phyloP scores from a whole-genome alignment of 352 stramenopile species.

The Globisporangium echinulatum region DNA sequence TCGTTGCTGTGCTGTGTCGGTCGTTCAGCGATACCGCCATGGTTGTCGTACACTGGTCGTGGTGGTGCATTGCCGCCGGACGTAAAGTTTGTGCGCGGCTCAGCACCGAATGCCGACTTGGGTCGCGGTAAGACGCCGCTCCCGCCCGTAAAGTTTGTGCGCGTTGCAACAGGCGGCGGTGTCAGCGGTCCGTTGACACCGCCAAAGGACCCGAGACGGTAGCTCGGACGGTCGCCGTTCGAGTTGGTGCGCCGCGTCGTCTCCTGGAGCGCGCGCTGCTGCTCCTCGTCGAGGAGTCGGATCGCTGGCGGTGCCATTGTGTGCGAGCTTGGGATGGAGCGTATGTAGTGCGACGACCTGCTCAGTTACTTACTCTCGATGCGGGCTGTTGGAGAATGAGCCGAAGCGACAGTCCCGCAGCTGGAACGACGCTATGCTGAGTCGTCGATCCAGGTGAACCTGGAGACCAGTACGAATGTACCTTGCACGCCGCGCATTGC shows the following conservation, averaged over 20 bases:
- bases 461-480: too few relatives aligned
- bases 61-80: slow-evolving; percentile 1
- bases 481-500: too few relatives aligned
- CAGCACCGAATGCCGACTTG: background rate
- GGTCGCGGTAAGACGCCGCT: background rate
- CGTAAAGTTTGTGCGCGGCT: slow-evolving; percentile 9
- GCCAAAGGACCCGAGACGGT: slow-evolving; percentile 9
- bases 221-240: background rate
- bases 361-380: too few relatives aligned
- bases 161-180: slow-evolving; percentile 10
- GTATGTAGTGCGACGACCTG: too few relatives aligned
- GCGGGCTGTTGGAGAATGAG: too few relatives aligned
- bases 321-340: too few relatives aligned
- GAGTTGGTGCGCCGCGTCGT: slow-evolving; percentile 13
- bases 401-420: too few relatives aligned
- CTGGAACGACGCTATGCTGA: too few relatives aligned
- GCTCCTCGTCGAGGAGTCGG: slow-evolving; percentile 49
- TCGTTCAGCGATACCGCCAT: background rate
- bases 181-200: slow-evolving; percentile 12
- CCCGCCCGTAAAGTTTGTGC: slow-evolving; percentile 28
- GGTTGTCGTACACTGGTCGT: slow-evolving; percentile 4
- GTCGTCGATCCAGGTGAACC: too few relatives aligned
- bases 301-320: slow-evolving; percentile 12
- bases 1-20: slow-evolving; percentile 5
- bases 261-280: slow-evolving; percentile 36